Conservation (phyloP, 345 rosid species). For the Eucalyptus pauciflora region DNA sequence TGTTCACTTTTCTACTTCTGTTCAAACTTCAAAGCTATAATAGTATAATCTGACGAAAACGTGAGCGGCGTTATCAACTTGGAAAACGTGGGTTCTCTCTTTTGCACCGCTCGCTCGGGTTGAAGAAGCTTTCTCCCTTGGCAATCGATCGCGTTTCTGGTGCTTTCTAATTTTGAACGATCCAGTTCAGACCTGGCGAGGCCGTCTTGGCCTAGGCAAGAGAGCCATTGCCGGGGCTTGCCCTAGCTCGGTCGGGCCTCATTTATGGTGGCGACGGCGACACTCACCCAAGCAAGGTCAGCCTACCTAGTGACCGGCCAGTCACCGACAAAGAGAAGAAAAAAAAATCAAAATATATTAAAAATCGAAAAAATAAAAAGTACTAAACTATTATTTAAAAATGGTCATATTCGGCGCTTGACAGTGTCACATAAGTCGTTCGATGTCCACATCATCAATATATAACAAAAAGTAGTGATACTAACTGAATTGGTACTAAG, state of each 20-base stretch:
- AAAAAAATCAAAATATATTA: fast-evolving
- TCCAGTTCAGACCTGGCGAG: neutral
- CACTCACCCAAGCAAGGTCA: too few relatives aligned
- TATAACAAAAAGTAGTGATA: fast-evolving
- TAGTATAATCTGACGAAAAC: too few relatives aligned
- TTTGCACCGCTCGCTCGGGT: neutral
- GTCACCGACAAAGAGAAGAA: fast-evolving
- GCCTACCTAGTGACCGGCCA: fast-evolving
- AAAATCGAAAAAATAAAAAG: too few relatives aligned
- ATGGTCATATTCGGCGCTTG: fast-evolving
- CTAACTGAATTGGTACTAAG: fast-evolving
- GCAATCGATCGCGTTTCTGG: neutral
- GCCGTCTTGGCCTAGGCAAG: too few relatives aligned
- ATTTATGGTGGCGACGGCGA: fast-evolving
- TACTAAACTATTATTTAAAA: too few relatives aligned
- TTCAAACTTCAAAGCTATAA: too few relatives aligned
- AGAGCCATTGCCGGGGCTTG: too few relatives aligned
- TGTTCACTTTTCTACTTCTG: too few relatives aligned
- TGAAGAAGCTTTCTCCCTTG: neutral
- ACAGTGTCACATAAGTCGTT: fast-evolving
- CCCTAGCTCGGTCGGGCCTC: too few relatives aligned
- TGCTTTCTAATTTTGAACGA: neutral
- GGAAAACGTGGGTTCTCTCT: too few relatives aligned
- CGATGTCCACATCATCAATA: too few relatives aligned
- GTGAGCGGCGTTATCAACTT: too few relatives aligned